Conservation (phyloP, 305 asterid genomes). For the Striga hermonthica region DNA sequence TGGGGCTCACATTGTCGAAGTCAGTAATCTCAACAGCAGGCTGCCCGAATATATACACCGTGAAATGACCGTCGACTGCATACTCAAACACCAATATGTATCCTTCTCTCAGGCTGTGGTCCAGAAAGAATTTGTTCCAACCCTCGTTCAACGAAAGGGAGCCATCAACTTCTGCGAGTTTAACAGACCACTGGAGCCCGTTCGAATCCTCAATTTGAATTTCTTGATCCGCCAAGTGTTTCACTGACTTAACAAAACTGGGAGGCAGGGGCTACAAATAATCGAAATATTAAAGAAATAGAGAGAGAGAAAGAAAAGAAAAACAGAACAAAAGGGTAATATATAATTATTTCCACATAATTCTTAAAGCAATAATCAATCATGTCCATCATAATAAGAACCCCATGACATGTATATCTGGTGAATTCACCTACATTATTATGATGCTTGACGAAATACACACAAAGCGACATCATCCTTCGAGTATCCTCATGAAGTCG, state of each 20-base stretch:
- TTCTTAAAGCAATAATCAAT: neutral
- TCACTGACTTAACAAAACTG: conserved; percentile 27
- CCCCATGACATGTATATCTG: no score
- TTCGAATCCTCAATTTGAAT: conserved; percentile 35
- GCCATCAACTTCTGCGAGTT: conserved; percentile 25
- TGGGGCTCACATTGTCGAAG: conserved; percentile 20
- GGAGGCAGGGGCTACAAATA: conserved; percentile 46
- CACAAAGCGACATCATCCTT: no score
- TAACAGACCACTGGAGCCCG: conserved; percentile 36
- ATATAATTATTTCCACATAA: neutral
- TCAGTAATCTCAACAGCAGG: conserved; percentile 28
- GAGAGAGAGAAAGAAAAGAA: neutral
- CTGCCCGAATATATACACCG: conserved; percentile 32
- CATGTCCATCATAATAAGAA: neutral
- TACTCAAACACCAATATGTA: conserved; percentile 30
- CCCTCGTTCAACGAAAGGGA: conserved; percentile 37
- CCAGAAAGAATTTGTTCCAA: conserved; percentile 37
- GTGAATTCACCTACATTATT: no score
- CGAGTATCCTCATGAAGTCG: no score
- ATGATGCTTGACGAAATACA: no score
- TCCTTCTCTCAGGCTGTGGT: conserved; percentile 35
- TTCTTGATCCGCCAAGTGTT: conserved; percentile 28
- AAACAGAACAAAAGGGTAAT: neutral
- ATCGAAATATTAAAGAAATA: neutral
- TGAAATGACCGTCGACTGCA: conserved; percentile 32